A percentile compares a stretch with the other conserved stretches of the same genome.
Conservation (phyloP, 2,329 filamentous ascomycete species). For the Ceratocystis lukuohia region DNA sequence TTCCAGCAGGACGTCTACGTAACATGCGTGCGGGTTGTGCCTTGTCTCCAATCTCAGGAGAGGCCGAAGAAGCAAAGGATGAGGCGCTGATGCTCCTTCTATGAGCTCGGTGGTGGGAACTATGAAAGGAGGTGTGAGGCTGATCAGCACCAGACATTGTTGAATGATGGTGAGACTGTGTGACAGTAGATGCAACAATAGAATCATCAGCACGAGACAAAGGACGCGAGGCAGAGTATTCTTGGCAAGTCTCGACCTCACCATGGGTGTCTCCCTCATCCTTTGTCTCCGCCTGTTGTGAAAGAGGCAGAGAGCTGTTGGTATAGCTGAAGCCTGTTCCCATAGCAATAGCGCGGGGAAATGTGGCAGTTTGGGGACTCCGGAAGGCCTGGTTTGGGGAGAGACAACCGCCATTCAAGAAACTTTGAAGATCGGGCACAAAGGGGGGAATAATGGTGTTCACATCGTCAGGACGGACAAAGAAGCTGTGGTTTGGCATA, state of each 20-base stretch:
- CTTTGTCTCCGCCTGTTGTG: neutral
- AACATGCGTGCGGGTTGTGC: constrained; percentile 49
- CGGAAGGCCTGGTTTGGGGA: constrained; percentile 17
- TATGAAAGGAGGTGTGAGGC: constrained; percentile 48
- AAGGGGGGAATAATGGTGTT: constrained; percentile 35
- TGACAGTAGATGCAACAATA: constrained; percentile 14
- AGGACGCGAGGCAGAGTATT: constrained; percentile 7
- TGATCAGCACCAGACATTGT: constrained; percentile 28
- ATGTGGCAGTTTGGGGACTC: constrained; percentile 14
- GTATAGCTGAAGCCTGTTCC: neutral
- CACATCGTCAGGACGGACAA: constrained; percentile 7
- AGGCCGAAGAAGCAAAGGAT: constrained; percentile 21
- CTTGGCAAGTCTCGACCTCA: neutral
- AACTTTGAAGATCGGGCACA: constrained; percentile 32
- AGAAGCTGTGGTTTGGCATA: constrained; percentile 35
- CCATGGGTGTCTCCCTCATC: neutral
- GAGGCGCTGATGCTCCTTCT: constrained; percentile 30
- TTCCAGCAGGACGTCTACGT: constrained; percentile 59
- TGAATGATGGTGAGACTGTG: constrained; percentile 8
- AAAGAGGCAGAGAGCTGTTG: neutral
- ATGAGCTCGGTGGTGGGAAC: constrained; percentile 39
- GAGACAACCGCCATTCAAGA: constrained; percentile 16
- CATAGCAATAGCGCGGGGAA: constrained; percentile 11
- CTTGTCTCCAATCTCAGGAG: constrained; percentile 21
- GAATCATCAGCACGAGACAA: constrained; percentile 10